Evolutionary conservation across 2,329 filamentous ascomycete genomes (phyloP).

Genomic region (Fusarium incarnatum): DNA sequence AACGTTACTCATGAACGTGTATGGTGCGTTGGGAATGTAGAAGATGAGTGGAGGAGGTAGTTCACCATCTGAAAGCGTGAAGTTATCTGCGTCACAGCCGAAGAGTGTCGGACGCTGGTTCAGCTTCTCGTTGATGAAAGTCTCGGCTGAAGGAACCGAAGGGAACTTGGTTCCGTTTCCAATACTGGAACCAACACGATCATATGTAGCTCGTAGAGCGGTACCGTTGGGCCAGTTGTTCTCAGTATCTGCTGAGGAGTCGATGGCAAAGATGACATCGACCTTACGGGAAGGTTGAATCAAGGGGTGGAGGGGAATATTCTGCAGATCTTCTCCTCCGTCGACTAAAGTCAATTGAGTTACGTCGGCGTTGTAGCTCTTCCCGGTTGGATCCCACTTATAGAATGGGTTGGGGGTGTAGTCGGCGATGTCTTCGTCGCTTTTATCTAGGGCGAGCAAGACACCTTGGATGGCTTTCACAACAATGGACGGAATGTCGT

Average conservation of each 20-base stretch:
- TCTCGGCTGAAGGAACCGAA: conserved; percentile 64
- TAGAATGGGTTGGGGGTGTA: conserved; percentile 71
- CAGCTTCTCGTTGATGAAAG: conserved; percentile 68
- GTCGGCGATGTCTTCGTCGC: conserved; percentile 80
- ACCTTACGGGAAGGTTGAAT: conserved; percentile 62
- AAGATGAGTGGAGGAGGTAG: conserved; percentile 75
- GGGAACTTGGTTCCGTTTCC: conserved; percentile 69
- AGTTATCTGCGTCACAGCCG: conserved; percentile 67
- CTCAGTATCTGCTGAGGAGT: conserved; percentile 71
- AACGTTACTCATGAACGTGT: conserved; percentile 79
- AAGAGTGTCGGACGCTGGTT: conserved; percentile 74
- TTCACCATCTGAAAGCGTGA: conserved; percentile 54
- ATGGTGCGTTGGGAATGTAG: conserved; percentile 84
- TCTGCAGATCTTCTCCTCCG: conserved; percentile 82
- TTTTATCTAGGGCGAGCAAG: conserved; percentile 64
- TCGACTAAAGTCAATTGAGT: conserved; percentile 78
- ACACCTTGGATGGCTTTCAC: conserved; percentile 61
- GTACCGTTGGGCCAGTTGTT: conserved; percentile 71
- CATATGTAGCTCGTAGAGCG: conserved; percentile 68
- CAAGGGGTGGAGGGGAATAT: conserved; percentile 79
- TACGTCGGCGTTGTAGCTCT: conserved; percentile 58
- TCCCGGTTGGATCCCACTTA: conserved; percentile 59
- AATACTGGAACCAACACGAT: conserved; percentile 60
- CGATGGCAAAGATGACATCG: conserved; percentile 73
- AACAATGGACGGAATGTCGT: conserved; percentile 57